phyloP scores from a whole-genome alignment of 2,329 filamentous ascomycete genomes.

The Fusarium marasasianum region DNA sequence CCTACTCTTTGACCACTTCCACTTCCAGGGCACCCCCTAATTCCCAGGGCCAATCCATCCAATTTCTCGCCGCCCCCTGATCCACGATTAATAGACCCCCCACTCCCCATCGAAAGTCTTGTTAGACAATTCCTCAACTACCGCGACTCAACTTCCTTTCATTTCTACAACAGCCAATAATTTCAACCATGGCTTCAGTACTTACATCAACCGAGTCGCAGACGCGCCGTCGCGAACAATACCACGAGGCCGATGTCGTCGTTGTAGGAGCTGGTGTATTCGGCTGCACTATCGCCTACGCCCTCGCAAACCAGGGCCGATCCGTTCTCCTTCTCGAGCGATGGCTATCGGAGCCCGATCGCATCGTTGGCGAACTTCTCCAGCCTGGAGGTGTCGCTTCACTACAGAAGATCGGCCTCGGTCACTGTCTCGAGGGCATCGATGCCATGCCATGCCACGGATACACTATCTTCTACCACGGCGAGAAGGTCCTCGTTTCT shows the following conservation, averaged over 20 bases:
- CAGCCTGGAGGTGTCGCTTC: constrained; percentile 91
- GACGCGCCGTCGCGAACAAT: constrained; percentile 59
- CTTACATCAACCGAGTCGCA: constrained; percentile 51
- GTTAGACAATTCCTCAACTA: constrained; percentile 8
- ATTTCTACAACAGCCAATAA: constrained; percentile 8
- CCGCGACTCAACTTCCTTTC: background rate
- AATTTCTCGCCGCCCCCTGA: constrained; percentile 38
- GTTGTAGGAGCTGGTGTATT: constrained; percentile 92
- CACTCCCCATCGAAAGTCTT: constrained; percentile 31
- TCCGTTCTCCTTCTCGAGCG: constrained; percentile 90
- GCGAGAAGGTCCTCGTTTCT: constrained; percentile 75
- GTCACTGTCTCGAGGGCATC: constrained; percentile 85
- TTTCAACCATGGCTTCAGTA: constrained; percentile 47
- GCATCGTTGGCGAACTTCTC: constrained; percentile 94
- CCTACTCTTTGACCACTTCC: background rate
- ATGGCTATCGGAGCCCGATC: constrained; percentile 90
- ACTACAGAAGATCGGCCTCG: constrained; percentile 81
- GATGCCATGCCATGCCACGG: constrained; percentile 85
- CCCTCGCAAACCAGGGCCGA: constrained; percentile 87
- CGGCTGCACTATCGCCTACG: constrained; percentile 85
- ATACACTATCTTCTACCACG: constrained; percentile 88
- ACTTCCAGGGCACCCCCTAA: constrained; percentile 1
- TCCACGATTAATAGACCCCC: constrained; percentile 31
- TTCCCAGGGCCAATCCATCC: constrained; percentile 20
- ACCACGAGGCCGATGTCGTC: constrained; percentile 82